Evolutionary conservation across 179 eudicot genomes (phyloP).

Genomic region (Beta macrorhiza): DNA sequence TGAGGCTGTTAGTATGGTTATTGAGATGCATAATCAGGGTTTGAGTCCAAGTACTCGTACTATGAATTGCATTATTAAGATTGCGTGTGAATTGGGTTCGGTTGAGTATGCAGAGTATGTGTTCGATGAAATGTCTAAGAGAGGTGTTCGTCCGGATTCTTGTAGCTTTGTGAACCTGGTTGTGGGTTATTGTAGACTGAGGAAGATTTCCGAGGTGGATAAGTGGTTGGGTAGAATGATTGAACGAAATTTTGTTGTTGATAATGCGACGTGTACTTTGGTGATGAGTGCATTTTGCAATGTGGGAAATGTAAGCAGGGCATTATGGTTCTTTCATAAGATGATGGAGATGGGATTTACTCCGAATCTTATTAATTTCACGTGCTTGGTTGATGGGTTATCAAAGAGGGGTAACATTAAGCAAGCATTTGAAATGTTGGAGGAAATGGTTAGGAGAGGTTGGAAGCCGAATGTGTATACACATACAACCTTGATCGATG

Average conservation of each 20-base stretch:
- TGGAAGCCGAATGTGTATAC: conserved; percentile 93
- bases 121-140: conserved; percentile 75
- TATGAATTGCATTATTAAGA: conserved; percentile 46
- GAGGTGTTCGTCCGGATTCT: conserved; percentile 62
- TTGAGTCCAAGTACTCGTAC: conserved; percentile 41
- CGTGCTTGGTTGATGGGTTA: conserved; percentile 71
- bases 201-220: conserved; percentile 54
- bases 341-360: conserved; percentile 67
- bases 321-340: conserved; percentile 56
- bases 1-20: conserved; percentile 75
- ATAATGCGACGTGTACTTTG: conserved; percentile 74
- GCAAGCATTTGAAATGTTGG: conserved; percentile 87
- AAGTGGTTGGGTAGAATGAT: conserved; percentile 68
- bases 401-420: conserved; percentile 73
- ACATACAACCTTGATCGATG: conserved; percentile 77
- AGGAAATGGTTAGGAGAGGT: conserved; percentile 82
- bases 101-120: conserved; percentile 61
- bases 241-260: conserved; percentile 53
- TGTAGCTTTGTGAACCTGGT: conserved; percentile 58
- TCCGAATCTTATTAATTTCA: conserved; percentile 80
- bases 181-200: conserved; percentile 57
- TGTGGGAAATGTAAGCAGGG: conserved; percentile 53
- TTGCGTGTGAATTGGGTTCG: conserved; percentile 48
- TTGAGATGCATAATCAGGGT: conserved; percentile 87
- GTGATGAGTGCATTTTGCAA: conserved; percentile 56